Evolutionary conservation across 306 rosid genomes (phyloP), one percentile per base, ranked within the genome.

Genomic region (Quillaja saponaria): DNA sequence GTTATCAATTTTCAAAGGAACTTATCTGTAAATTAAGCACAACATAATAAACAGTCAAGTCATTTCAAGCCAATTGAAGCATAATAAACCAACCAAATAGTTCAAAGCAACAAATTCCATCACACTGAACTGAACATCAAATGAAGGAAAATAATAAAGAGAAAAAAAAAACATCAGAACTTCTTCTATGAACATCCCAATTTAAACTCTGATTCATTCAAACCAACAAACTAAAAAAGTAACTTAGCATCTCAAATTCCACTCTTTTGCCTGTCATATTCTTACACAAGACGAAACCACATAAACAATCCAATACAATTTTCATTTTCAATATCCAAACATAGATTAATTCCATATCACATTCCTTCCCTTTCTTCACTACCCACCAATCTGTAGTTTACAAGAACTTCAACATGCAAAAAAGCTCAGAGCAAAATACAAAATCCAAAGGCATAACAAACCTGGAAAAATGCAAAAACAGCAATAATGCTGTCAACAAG

Each of bases 401-500:
- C 17, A 35, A 20, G 57, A 48, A 58, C 1, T 28, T 20, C 33
- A 25, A 64, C 1, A 13, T 7, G 55, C 7, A 58, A 76, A 67
- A 49, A 54, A 50, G 38, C 19, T 38, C 52, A 53, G 34, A 33
- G 38, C 39, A 33, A 63, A 56, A 40, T 49, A 48, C 66, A 56
- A 37, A 62, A 55, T 68, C 25, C 8, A 62, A 56, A 21, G 40
- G 25, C 10, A 38, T 6, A 55, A 55, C 53, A 71, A 79, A 91
- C 98, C 98, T 92, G 98, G 65, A 54, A 77, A 64, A 64, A 82
- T 13, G 96, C 88, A 52, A 92, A 67, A 74, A 56, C 68, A 34
- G 90, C 81, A 75, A 92, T 55, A 48, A 82, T 34, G 55, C 76
- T 88, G 58, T 82, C 83, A 72, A 88, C 53, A 25, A 92, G 53